Base-by-base conservation (phyloP, 805 yeast genomes). In the Myxozyma geophila region DNA sequence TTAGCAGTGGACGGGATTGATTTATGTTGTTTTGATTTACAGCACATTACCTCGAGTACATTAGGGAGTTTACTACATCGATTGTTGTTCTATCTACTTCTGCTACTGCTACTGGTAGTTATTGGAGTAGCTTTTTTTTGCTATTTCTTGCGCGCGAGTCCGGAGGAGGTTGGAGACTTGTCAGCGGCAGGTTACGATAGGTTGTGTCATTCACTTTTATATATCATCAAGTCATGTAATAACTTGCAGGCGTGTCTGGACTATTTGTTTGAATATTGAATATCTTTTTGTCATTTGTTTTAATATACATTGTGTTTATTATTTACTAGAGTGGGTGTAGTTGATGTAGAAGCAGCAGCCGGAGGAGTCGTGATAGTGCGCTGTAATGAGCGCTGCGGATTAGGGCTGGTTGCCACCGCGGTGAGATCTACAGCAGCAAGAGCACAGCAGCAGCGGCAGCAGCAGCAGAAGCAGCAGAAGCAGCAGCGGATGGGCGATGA, bases 401-500 rank as follows among this genome's bases (percentile, higher is more conserved):
- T 51, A 51, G 54, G 54, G 54, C 19, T 51, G 9, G 19, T 37
- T 23, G 54, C 54, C 54, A 51, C 44, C 54, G 4, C 23, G 23
- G 47, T 17, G 19, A 17, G 47, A 9, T 43, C 17, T 3, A 13
- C 23, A 13, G 19, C 17, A 43, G 47, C 7, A 4, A 17, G 10
- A 39, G 43, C 6, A 39, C 7, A 43, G 23, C 6, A 17, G 47
- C 17, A 9, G 8, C 19, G 3, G 8, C 21, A 43, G 10, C 35
- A n/a, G 23, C 6, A 17, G 47, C 17, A 9, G 8, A 3, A 13
- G 8, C 21, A 43, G 10, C 35, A 46, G 15, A 7, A 15, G 10
- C 50, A 19, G 17, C 53, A 15, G 40, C 43, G 44, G 37, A 51
- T 36, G 54, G 54, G 60, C 44, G 40, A 61, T 61, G 64, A 62